phyloP scores from a whole-genome alignment of 108 stramenopile species.

The Mediolabrus comicus region DNA sequence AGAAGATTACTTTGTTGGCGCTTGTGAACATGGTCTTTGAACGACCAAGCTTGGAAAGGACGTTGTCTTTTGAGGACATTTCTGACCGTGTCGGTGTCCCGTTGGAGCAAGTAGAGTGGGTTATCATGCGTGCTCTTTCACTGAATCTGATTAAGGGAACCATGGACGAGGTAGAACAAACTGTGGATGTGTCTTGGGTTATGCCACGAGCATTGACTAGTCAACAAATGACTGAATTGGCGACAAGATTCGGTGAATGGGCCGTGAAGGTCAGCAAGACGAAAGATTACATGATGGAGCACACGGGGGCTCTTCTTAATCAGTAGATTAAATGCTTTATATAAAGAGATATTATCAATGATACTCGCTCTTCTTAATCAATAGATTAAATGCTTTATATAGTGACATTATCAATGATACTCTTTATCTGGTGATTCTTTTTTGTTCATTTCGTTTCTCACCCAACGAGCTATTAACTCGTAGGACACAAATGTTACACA shows the following conservation, averaged over 20 bases:
- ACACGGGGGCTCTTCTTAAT: conserved; percentile 40
- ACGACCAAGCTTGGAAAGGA: conserved; percentile 87
- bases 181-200: conserved; percentile 95
- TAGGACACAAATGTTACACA: conserved; percentile 88
- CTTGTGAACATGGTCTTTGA: conserved; percentile 94
- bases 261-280: conserved; percentile 71
- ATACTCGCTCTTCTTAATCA: conserved; percentile 9
- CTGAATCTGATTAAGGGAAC: conserved; percentile 85
- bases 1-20: conserved; percentile 95
- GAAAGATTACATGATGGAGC: conserved; percentile 68
- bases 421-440: neutral
- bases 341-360: neutral
- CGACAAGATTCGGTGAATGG: conserved; percentile 84
- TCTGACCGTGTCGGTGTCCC: conserved; percentile 70
- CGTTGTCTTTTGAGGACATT: conserved; percentile 86
- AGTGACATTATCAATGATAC: neutral
- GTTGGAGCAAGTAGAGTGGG: conserved; percentile 96
- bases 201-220: conserved; percentile 92
- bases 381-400: neutral
- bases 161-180: conserved; percentile 88
- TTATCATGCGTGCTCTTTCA: conserved; percentile 96
- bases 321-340: conserved; percentile 8
- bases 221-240: conserved; percentile 79
- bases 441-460: conserved; percentile 50
- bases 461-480: conserved; percentile 74